phyloP scores from a whole-genome alignment of 768 basidiomycete genomes.

The Psilocybe sp. region DNA sequence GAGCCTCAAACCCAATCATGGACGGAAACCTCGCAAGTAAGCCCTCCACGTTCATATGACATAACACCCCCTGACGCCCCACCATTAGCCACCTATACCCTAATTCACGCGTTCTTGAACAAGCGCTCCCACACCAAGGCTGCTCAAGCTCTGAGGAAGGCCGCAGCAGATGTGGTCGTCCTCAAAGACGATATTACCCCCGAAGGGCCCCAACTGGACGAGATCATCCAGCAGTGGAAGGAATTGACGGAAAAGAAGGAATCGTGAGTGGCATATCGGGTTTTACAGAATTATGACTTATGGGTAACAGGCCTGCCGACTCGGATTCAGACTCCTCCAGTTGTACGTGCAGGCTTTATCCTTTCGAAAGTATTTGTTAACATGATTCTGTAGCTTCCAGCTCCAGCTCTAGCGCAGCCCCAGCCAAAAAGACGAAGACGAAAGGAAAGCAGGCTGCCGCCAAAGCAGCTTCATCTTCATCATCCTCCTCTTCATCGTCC shows the following conservation, averaged over 20 bases:
- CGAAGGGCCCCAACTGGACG: constrained; percentile 56
- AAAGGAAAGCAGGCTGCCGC: constrained; percentile 15
- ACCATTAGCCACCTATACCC: constrained; percentile 63
- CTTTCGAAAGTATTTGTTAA: constrained; percentile 18
- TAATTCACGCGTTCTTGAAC: constrained; percentile 72
- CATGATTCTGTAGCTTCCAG: constrained; percentile 7
- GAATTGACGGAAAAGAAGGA: constrained; percentile 22
- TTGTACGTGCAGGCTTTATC: constrained; percentile 23
- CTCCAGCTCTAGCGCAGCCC: constrained; percentile 7
- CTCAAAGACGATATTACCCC: constrained; percentile 51
- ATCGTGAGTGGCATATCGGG: constrained; percentile 8
- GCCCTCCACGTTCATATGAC: constrained; percentile 11
- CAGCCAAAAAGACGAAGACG: constrained; percentile 21
- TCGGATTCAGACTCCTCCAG: constrained; percentile 18
- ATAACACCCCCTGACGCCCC: constrained; percentile 4
- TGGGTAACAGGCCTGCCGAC: background rate
- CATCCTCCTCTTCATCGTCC: constrained; percentile 18
- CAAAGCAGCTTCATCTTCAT: constrained; percentile 21
- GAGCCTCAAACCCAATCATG: constrained; percentile 28
- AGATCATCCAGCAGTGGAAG: constrained; percentile 69
- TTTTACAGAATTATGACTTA: too few relatives aligned
- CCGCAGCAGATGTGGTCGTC: constrained; percentile 58
- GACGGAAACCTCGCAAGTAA: constrained; percentile 54
- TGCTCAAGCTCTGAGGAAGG: constrained; percentile 72
- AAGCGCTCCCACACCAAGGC: constrained; percentile 66